Evolutionary conservation across 805 yeast genomes (phyloP).

Genomic region (Pichia kluyveri): DNA sequence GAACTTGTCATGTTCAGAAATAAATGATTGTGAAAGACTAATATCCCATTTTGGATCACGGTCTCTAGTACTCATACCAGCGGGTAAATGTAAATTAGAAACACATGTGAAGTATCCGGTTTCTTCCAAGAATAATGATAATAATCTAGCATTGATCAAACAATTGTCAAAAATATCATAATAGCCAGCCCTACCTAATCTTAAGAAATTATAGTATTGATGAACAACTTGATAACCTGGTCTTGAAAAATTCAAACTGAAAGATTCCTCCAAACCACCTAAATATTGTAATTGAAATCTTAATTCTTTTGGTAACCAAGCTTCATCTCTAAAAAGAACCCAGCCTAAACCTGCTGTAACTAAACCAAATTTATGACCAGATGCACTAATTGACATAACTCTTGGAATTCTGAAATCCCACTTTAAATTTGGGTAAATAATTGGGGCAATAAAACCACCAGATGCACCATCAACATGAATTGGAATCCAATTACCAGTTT

Average conservation of each 20-base stretch:
- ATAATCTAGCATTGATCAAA: slow-evolving; percentile 64
- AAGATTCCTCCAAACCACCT: slow-evolving; percentile 85
- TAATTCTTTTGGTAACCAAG: slow-evolving; percentile 58
- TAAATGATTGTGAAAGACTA: background rate
- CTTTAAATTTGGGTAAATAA: slow-evolving; percentile 59
- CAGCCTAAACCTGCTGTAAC: slow-evolving; percentile 90
- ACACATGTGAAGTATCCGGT: slow-evolving; percentile 62
- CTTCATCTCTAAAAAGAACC: slow-evolving; percentile 70
- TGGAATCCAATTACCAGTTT: slow-evolving; percentile 60
- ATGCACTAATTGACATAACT: slow-evolving; percentile 77
- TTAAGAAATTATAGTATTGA: slow-evolving; percentile 75
- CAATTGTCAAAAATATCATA: slow-evolving; percentile 50
- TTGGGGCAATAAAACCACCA: slow-evolving; percentile 86
- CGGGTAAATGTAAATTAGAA: slow-evolving; percentile 65
- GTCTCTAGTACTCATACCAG: slow-evolving; percentile 28
- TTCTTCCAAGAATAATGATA: slow-evolving; percentile 51
- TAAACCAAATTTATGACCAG: slow-evolving; percentile 90
- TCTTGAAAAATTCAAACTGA: slow-evolving; percentile 79
- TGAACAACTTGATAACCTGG: slow-evolving; percentile 88
- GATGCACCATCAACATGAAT: slow-evolving; percentile 94
- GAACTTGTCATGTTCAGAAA: slow-evolving; percentile 34
- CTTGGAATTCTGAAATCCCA: slow-evolving; percentile 82
- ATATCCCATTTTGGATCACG: slow-evolving; percentile 14
- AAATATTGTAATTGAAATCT: slow-evolving; percentile 73
- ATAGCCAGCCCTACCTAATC: slow-evolving; percentile 69